phyloP scores from a whole-genome alignment of 805 yeast species.

The Yarrowia sp. region DNA sequence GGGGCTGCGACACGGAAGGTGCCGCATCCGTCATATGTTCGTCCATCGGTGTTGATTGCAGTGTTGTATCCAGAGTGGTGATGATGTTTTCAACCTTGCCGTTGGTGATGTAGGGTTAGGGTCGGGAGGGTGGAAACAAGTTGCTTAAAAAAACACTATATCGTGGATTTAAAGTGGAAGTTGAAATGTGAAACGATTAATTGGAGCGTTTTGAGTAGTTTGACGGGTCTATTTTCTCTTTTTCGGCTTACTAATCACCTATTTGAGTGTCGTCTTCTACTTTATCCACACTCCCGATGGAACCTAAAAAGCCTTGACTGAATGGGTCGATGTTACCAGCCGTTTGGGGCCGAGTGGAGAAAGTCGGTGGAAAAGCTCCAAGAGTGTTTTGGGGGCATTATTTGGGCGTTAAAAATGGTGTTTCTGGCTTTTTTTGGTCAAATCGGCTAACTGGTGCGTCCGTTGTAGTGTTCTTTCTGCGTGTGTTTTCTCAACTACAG shows the following conservation, averaged over 20 bases:
- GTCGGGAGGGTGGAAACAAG: neutral
- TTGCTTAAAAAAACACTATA: no score
- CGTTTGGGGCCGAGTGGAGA: neutral
- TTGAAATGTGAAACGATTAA: no score
- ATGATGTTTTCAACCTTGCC: slow-evolving; percentile 33
- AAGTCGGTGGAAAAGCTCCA: neutral
- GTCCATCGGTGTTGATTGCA: slow-evolving; percentile 18
- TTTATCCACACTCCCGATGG: neutral
- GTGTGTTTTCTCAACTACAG: no score
- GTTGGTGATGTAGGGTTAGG: slow-evolving; percentile 27
- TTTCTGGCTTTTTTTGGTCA: no score
- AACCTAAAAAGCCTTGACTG: slow-evolving; percentile 9
- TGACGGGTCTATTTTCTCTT: neutral
- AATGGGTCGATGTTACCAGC: slow-evolving; percentile 8
- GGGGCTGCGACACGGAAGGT: neutral
- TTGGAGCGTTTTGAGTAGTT: no score
- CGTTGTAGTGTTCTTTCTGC: no score
- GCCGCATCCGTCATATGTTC: slow-evolving; percentile 17
- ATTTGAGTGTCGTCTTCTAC: neutral
- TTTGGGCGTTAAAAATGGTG: no score
- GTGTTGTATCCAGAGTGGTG: neutral
- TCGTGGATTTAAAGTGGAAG: no score
- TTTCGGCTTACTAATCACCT: neutral
- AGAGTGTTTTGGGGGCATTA: no score
- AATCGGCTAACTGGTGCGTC: no score